Conservation (phyloP, 164 flowering plant genomes). For the Chimonanthus praecox region DNA sequence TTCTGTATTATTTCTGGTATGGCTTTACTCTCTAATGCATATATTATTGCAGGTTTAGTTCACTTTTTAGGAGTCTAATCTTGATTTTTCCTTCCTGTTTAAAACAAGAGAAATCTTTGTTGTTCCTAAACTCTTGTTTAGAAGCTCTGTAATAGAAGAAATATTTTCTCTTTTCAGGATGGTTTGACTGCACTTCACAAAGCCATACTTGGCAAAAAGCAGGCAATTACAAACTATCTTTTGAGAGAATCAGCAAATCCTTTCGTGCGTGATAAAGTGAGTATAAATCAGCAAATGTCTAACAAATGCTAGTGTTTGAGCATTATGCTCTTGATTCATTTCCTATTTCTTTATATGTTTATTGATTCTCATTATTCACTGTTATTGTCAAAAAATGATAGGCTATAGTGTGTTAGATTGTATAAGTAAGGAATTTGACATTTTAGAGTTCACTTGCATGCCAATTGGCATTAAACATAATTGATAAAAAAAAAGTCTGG, state of each 20-base stretch:
- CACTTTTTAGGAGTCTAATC: no score
- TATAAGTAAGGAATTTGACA: no score
- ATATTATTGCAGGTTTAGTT: not conserved
- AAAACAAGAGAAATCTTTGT: not conserved
- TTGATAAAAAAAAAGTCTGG: no score
- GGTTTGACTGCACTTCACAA: slow-evolving; percentile 86
- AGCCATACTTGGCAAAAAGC: slow-evolving; percentile 77
- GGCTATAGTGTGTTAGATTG: no score
- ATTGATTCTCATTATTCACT: not conserved
- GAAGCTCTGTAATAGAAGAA: slow-evolving; percentile 1
- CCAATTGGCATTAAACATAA: no score
- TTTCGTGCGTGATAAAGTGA: slow-evolving; percentile 72
- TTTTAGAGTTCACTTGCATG: no score
- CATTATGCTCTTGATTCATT: not conserved
- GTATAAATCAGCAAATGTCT: slow-evolving; percentile 11
- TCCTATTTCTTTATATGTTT: not conserved
- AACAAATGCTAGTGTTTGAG: not conserved
- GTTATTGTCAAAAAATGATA: no score
- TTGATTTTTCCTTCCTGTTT: no score
- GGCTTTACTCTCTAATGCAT: not conserved
- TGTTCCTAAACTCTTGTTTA: not conserved
- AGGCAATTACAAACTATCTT: slow-evolving; percentile 79
- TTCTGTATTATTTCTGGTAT: not conserved
- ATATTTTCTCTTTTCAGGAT: slow-evolving; percentile 34
- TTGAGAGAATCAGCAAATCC: slow-evolving; percentile 90